phyloP scores from a whole-genome alignment of 257 asterid species.

The Nicotiana sylvestris region DNA sequence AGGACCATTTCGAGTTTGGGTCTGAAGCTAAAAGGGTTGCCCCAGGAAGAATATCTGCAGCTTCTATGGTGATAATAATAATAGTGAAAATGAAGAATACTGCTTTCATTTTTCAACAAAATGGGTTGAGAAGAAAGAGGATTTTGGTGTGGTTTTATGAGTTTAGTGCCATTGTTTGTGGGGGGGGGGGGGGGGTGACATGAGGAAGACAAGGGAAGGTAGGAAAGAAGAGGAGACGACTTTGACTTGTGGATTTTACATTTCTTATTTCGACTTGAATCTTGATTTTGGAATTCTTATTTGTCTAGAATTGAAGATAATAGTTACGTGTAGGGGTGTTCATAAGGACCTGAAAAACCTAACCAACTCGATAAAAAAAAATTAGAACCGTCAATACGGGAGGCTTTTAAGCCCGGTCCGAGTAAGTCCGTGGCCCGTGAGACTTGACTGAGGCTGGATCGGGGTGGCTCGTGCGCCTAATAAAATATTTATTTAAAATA shows the following conservation, averaged over 20 bases:
- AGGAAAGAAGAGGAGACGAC: not conserved
- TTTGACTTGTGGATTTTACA: not conserved
- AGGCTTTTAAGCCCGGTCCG: too few relatives aligned
- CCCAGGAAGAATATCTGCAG: constrained; percentile 46
- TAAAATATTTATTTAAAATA: too few relatives aligned
- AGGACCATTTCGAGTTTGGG: constrained; percentile 46
- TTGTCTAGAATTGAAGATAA: not conserved
- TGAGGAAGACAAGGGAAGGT: not conserved
- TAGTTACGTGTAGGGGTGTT: too few relatives aligned
- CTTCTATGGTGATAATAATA: constrained; percentile 7
- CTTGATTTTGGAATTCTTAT: not conserved
- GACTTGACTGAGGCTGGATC: too few relatives aligned
- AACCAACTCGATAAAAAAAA: too few relatives aligned
- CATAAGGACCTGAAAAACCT: too few relatives aligned
- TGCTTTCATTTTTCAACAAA: not conserved
- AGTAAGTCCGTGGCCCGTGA: too few relatives aligned
- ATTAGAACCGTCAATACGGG: too few relatives aligned
- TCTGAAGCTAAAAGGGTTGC: constrained; percentile 49
- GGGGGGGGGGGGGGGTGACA: not conserved
- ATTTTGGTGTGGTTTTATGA: not conserved
- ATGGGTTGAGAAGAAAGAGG: not conserved
- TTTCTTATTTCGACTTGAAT: not conserved
- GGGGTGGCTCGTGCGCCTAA: too few relatives aligned
- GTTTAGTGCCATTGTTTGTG: not conserved
- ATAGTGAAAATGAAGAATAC: constrained; percentile 1